Evolutionary conservation across 768 basidiomycete species (phyloP), one percentile per base, ranked within the genome.

Genomic region (Suillus subalutaceus): DNA sequence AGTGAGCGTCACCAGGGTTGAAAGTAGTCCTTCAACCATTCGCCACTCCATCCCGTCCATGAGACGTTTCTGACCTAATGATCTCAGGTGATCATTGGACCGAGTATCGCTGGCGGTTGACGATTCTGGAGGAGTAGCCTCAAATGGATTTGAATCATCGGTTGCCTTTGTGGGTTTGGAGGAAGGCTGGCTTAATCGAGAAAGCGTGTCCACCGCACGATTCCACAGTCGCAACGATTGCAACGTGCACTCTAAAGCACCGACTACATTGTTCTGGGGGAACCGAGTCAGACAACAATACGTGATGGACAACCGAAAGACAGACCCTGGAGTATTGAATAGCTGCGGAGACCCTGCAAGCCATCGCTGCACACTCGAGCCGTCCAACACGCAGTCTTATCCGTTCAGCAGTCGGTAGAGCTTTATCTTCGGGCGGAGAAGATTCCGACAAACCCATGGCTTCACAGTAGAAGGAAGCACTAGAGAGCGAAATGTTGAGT

Each of bases 221-320:
- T 91, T 92, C 88, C 90, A 94, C 2, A 96, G 78, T 20, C 93
- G 87, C 60, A 94, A 81, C 0, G 91, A 86, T 68, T 91, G 91
- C 15, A 91, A 78, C 67, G 90, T 79, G 23, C 84, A 84, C 55
- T 84, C 80, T 18, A 94, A 72, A 3, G 88, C 84, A 6, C 81
- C 78, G 0, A 84, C 79, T 0, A 85, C 78, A 57, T 94, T 87
- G 55, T 90, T 86, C 91, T 95, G 66, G 0, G 15, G 50, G 26
- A 13, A 37, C 20, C 6, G 32, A 40, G 40, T 48, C 38, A 35
- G 53, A 16, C 63, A 56, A 71, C 26, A 12, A 35, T 7, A 38
- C 1, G 35, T 23, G 55, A 50, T 12, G 7, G 26, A 44, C 9
- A 58, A 63, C 13, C 12, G 35, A 35, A 6, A 26, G n/a, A 72